Conservation (phyloP, 352 stramenopile species). For the Globisporangium parvum region DNA sequence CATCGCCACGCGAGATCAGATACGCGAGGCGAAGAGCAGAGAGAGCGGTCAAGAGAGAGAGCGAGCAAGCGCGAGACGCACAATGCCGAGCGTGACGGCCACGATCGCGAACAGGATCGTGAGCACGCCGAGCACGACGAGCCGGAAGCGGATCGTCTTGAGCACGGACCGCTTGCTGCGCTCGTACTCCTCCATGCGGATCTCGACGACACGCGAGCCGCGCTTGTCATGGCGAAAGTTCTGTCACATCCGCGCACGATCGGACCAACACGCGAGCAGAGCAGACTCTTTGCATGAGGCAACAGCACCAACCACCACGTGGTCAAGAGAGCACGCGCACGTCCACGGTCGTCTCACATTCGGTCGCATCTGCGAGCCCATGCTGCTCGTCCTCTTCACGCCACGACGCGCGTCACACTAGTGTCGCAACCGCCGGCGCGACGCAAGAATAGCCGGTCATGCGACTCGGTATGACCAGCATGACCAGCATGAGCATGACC, state of each 20-base stretch:
- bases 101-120: conserved; percentile 40
- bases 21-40: not conserved
- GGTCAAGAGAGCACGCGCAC: not conserved
- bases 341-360: conserved; percentile 27
- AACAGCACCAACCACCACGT: too few relatives aligned
- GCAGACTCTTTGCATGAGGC: too few relatives aligned
- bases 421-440: too few relatives aligned
- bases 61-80: conserved; percentile 15
- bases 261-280: too few relatives aligned
- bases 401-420: too few relatives aligned
- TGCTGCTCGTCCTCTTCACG: conserved; percentile 1
- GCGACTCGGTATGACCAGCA: too few relatives aligned
- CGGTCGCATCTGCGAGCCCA: conserved; percentile 55
- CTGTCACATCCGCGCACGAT: conserved; percentile 12
- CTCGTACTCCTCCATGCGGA: conserved; percentile 67
- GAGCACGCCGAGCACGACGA: conserved; percentile 51
- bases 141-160: conserved; percentile 62
- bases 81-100: conserved; percentile 41
- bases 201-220: conserved; percentile 56
- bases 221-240: conserved; percentile 67
- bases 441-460: not conserved
- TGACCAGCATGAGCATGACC: too few relatives aligned
- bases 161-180: conserved; percentile 67
- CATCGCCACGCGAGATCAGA: conserved; percentile 22
- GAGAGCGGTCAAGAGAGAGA: not conserved